Evolutionary conservation across 257 asterid species (phyloP).

Genomic region (Cinchona pubescens): DNA sequence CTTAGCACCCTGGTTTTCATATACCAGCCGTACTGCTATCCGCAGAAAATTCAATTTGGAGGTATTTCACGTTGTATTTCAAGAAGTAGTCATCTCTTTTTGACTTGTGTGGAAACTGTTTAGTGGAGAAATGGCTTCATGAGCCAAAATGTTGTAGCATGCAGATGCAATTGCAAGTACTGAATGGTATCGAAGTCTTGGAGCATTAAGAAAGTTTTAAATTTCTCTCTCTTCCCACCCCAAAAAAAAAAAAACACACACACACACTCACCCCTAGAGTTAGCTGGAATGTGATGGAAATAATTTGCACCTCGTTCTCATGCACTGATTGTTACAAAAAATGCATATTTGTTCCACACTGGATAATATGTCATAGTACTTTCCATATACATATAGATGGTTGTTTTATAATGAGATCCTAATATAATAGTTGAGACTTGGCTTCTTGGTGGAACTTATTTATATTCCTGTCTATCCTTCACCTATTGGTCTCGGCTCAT

Average conservation of each 20-base stretch:
- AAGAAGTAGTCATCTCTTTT: neutral
- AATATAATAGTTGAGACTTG: neutral
- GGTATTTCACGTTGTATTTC: constrained; percentile 34
- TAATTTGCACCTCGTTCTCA: neutral
- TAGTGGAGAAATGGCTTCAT: neutral
- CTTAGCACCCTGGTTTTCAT: constrained; percentile 87
- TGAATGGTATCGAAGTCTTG: neutral
- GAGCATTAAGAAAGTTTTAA: neutral
- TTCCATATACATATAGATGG: neutral
- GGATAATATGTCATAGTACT: neutral
- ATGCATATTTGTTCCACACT: neutral
- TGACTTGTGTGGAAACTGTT: neutral
- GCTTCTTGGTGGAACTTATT: neutral
- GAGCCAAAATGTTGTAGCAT: neutral
- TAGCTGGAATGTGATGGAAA: neutral
- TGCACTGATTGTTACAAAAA: neutral
- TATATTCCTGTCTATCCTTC: neutral
- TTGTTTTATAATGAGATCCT: neutral
- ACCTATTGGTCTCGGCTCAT: neutral
- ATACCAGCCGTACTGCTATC: constrained; percentile 74
- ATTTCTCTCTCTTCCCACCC: neutral
- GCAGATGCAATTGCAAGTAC: neutral
- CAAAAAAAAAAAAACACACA: no score
- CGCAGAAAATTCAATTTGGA: constrained; percentile 82
- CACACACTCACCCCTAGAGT: neutral